Evolutionary conservation across 768 basidiomycete genomes (phyloP).

Genomic region (Leccinum rimulosum): DNA sequence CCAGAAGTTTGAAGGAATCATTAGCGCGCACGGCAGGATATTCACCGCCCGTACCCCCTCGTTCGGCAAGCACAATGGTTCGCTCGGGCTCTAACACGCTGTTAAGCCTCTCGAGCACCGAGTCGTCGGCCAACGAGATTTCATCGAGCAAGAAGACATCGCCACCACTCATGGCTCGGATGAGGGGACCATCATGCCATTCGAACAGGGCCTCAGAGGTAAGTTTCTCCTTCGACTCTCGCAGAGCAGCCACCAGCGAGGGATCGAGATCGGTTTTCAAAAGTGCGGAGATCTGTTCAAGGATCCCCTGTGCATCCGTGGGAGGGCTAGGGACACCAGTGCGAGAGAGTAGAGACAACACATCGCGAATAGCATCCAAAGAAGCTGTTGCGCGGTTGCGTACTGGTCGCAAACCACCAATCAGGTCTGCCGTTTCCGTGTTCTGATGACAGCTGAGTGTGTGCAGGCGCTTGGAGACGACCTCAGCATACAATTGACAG

Average conservation of each 20-base stretch:
- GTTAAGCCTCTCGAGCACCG: conserved; percentile 94
- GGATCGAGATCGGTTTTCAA: conserved; percentile 31
- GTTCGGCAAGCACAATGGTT: conserved; percentile 89
- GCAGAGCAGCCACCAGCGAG: conserved; percentile 33
- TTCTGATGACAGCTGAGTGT: conserved; percentile 96
- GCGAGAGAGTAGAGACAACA: conserved; percentile 37
- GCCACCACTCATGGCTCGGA: conserved; percentile 85
- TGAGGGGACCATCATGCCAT: conserved; percentile 96
- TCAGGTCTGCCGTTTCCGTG: conserved; percentile 95
- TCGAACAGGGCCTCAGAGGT: conserved; percentile 81
- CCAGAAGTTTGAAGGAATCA: conserved; percentile 79
- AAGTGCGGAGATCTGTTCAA: conserved; percentile 21
- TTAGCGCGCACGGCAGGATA: conserved; percentile 65
- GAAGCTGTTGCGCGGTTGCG: conserved; percentile 66
- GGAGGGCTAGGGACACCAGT: conserved; percentile 35
- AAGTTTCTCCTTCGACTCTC: conserved; percentile 44
- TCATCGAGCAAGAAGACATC: conserved; percentile 92
- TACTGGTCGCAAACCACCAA: conserved; percentile 88
- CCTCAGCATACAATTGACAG: conserved; percentile 83
- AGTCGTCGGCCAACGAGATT: conserved; percentile 96
- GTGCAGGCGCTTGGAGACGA: conserved; percentile 56
- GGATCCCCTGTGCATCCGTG: conserved; percentile 26
- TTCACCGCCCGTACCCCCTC: conserved; percentile 72
- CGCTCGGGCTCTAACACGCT: conserved; percentile 93
- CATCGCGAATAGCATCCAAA: conserved; percentile 48